These are phyloP conservation scores for Tulasnella sp. DNA, from an alignment of 768 basidiomycete genomes.

Conservation along the genomic window DNA sequence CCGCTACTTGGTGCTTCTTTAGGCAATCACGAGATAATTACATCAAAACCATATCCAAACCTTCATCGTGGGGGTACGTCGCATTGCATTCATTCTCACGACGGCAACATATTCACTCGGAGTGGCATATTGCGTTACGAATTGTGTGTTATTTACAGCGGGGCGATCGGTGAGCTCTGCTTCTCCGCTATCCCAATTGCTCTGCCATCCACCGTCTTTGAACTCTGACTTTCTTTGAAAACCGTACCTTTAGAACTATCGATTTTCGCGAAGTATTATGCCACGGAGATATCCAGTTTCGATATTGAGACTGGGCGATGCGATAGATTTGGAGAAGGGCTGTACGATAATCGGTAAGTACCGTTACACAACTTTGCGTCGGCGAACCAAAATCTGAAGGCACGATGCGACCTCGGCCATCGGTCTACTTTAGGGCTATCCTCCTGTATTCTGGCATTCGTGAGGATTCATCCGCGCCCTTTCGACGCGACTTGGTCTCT, in stretches of 20 bases:
- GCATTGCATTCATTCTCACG: not conserved
- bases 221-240: constrained; percentile 12
- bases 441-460: constrained; percentile 93
- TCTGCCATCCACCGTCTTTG: not conserved
- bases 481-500: not conserved
- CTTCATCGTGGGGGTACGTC: constrained; percentile 69
- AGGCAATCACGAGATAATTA: constrained; percentile 65
- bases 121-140: not conserved
- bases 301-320: constrained; percentile 91
- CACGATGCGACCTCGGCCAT: constrained; percentile 24
- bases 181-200: not conserved
- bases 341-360: constrained; percentile 38
- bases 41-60: constrained; percentile 72
- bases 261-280: constrained; percentile 76
- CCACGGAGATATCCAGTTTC: constrained; percentile 80
- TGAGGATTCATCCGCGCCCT: constrained; percentile 29
- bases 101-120: not conserved
- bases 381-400: constrained; percentile 31
- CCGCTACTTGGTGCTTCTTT: constrained; percentile 31
- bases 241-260: constrained; percentile 48
- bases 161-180: constrained; percentile 67
- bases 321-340: constrained; percentile 67
- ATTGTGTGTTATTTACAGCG: constrained; percentile 35
- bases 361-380: constrained; percentile 12
- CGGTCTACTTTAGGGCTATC: constrained; percentile 45